Evolutionary conservation across 129 eudicot genomes (phyloP), one percentile per base, ranked within the genome.

Genomic region (Ambrosia trifida): DNA sequence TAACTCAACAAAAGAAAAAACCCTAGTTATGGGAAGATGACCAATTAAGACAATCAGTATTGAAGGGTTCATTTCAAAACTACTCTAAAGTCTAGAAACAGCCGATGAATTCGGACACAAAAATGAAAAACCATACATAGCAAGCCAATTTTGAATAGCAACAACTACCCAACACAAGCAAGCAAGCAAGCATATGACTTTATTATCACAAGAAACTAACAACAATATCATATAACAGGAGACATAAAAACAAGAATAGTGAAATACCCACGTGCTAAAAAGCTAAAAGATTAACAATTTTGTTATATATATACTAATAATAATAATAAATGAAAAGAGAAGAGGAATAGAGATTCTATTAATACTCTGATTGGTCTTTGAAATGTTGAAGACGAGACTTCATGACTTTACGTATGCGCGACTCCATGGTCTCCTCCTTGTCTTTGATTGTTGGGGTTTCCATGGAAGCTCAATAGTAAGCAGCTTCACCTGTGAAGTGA

Each of bases 341-440:
- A n/a, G n/a, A n/a, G n/a, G n/a, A n/a, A n/a, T n/a, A n/a, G n/a
- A n/a, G n/a, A n/a, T n/a, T n/a, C n/a, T n/a, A n/a, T n/a, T n/a
- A n/a, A n/a, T 85, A 90, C 96, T 85, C 91, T 32, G 96, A 76
- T 75, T 81, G 86, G 72, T 90, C 82, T 51, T 69, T 83, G 86
- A 90, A 87, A 80, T 87, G 82, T 3, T 80, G 77, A 45, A 81
- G 40, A 65, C 96, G 91, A 61, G 95, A 78, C 36, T 51, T 38
- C 76, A 90, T 58, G 32, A 88, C 85, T 53, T 59, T 59, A 68
- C 83, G 74, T 13, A 90, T 72, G 79, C 80, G 78, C 56, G 70
- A 41, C 72, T 89, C 84, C 13, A 86, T 73, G 11, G 7, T 69
- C 12, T 50, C 83, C 16, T 78, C 75, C 46, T 81, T 72, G 2